Evolutionary conservation across 2,329 filamentous ascomycete genomes (phyloP).

Genomic region (Aspergillus sp.): DNA sequence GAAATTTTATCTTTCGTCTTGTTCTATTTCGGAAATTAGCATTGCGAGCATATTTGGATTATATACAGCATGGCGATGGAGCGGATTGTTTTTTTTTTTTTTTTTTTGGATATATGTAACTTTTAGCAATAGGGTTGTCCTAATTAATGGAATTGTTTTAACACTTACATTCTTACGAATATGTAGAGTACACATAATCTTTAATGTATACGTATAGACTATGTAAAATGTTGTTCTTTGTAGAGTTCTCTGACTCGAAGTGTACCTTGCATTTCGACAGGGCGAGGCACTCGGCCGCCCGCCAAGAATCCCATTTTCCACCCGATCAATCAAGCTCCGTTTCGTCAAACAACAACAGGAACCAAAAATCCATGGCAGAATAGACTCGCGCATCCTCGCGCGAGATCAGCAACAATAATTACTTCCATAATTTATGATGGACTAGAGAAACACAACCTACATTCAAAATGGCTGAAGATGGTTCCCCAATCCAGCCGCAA

Average conservation of each 20-base stretch:
- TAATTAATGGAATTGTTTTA: too few relatives aligned
- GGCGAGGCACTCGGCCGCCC: constrained; percentile 2
- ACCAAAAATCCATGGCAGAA: not conserved
- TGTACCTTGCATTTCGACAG: not conserved
- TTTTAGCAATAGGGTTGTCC: not conserved
- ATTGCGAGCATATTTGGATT: constrained; percentile 14
- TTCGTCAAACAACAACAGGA: constrained; percentile 9
- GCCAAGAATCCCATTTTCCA: constrained; percentile 19
- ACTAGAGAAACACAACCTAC: constrained; percentile 11
- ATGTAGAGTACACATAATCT: too few relatives aligned
- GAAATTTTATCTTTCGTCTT: not conserved
- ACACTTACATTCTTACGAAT: too few relatives aligned
- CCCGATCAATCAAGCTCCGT: constrained; percentile 9
- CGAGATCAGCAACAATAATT: not conserved
- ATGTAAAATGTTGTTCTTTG: too few relatives aligned
- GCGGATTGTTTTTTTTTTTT: not conserved
- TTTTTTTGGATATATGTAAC: not conserved
- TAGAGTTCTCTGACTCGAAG: too few relatives aligned
- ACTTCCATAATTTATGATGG: constrained; percentile 24
- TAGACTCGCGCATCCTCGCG: not conserved
- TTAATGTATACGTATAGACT: too few relatives aligned
- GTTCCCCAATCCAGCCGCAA: constrained; percentile 26
- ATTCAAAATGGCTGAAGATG: constrained; percentile 24
- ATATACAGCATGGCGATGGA: constrained; percentile 4
- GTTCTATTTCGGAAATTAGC: not conserved